A percentile compares a stretch with the other conserved stretches of the same genome.
Conservation (phyloP, 2,329 filamentous ascomycete species). For the Corinectria fuckeliana region DNA sequence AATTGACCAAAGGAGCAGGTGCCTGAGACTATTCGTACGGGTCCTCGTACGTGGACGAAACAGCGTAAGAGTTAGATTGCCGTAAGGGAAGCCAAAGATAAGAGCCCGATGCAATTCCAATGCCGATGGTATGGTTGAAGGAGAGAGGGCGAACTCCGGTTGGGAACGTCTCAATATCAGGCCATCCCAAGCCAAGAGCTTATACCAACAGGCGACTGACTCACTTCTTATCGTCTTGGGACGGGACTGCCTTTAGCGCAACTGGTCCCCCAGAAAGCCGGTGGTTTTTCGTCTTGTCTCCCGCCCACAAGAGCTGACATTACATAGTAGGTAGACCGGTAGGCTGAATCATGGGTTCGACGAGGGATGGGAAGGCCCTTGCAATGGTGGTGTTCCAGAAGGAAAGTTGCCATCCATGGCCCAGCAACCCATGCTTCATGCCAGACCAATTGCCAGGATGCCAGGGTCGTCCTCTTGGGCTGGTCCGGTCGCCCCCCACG, state of each 20-base stretch:
- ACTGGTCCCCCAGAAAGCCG: background rate
- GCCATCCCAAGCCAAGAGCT: constrained; percentile 8
- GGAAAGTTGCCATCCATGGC: constrained; percentile 14
- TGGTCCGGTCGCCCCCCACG: constrained; percentile 22
- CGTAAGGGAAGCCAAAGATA: constrained; percentile 5
- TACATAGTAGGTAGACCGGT: background rate
- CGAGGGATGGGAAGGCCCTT: constrained; percentile 11
- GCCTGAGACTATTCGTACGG: too few species aligned
- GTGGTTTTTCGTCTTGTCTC: constrained; percentile 1
- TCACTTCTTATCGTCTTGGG: constrained; percentile 5
- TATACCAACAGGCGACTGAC: constrained; percentile 14
- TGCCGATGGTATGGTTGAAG: constrained; percentile 20
- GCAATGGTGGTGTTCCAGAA: constrained; percentile 31
- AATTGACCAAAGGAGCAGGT: constrained; percentile 14
- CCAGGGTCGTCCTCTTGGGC: constrained; percentile 8
- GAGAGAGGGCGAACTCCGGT: background rate
- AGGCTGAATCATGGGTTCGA: constrained; percentile 13
- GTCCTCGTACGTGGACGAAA: constrained; percentile 7
- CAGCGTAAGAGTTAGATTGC: constrained; percentile 8
- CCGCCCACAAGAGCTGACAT: constrained; percentile 2
- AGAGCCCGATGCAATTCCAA: constrained; percentile 15
- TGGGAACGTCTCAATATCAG: constrained; percentile 11
- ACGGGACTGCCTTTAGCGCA: constrained; percentile 1
- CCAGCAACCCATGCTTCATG: constrained; percentile 24
- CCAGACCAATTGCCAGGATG: constrained; percentile 11